A percentile compares a stretch with the other conserved stretches of the same genome.
phyloP scores from a whole-genome alignment of 305 asterid genomes.

The Euphrasia arctica region DNA sequence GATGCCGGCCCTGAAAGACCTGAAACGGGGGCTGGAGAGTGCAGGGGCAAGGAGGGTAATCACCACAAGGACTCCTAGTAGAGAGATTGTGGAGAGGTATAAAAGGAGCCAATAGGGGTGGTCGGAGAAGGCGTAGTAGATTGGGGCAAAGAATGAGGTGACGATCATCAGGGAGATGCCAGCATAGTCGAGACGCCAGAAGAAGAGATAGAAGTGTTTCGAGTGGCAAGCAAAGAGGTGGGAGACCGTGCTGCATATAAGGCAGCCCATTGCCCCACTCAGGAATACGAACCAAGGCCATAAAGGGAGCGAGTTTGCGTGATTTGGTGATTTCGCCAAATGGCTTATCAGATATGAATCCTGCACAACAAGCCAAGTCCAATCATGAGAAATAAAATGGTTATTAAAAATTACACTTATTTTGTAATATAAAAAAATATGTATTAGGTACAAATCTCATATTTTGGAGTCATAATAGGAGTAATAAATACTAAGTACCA shows the following conservation, averaged over 20 bases:
- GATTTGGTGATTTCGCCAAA: too few relatives aligned
- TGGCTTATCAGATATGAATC: too few relatives aligned
- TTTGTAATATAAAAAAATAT: too few relatives aligned
- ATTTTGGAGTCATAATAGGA: too few relatives aligned
- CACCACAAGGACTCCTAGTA: constrained; percentile 47
- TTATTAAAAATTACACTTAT: too few relatives aligned
- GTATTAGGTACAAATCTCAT: too few relatives aligned
- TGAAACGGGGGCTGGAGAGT: constrained; percentile 48
- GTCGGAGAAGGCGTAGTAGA: constrained; percentile 64
- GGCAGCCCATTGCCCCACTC: constrained; percentile 27
- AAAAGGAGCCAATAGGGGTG: constrained; percentile 50
- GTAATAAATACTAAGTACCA: too few relatives aligned
- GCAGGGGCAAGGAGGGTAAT: constrained; percentile 67
- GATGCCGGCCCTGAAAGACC: constrained; percentile 59
- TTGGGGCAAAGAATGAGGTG: constrained; percentile 75
- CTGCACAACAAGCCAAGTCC: too few relatives aligned
- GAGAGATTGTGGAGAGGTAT: constrained; percentile 59
- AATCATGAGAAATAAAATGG: too few relatives aligned
- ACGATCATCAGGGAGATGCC: constrained; percentile 84
- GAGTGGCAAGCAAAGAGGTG: constrained; percentile 90
- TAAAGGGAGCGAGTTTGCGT: too few relatives aligned
- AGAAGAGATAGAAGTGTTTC: constrained; percentile 52
- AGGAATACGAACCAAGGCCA: too few relatives aligned
- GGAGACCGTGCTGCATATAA: constrained; percentile 62
- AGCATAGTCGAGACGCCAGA: constrained; percentile 86